phyloP scores from a whole-genome alignment of 768 basidiomycete genomes.

The Fomitopsis pulvina region DNA sequence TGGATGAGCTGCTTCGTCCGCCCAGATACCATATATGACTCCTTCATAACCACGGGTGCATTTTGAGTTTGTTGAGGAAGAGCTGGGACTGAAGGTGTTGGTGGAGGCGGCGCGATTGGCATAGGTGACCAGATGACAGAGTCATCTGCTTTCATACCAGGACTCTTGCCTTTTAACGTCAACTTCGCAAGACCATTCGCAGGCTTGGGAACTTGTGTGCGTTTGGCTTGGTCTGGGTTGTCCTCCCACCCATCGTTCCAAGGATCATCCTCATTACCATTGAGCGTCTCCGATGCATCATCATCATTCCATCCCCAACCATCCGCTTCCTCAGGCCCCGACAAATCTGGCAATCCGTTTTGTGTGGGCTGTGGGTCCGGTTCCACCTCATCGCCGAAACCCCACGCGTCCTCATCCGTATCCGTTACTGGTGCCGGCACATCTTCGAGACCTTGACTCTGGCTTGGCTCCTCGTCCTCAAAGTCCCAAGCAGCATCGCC shows the following conservation, averaged over 20 bases:
- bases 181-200: constrained; percentile 55
- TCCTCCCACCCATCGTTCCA: constrained; percentile 48
- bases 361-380: constrained; percentile 1
- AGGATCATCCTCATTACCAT: constrained; percentile 43
- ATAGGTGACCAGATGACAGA: constrained; percentile 17
- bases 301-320: constrained; percentile 80
- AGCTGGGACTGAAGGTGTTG: constrained; percentile 10
- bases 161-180: constrained; percentile 45
- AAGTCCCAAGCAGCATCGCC: constrained; percentile 39
- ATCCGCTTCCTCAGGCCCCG: constrained; percentile 24
- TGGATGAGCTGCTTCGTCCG: constrained; percentile 47
- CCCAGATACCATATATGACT: constrained; percentile 55
- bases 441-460: constrained; percentile 20
- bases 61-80: constrained; percentile 1
- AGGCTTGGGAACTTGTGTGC: constrained; percentile 32
- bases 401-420: constrained; percentile 29
- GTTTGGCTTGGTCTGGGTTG: constrained; percentile 10
- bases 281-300: constrained; percentile 23
- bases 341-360: constrained; percentile 12
- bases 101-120: constrained; percentile 16
- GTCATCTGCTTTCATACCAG: constrained; percentile 9
- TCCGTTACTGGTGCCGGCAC: no score
- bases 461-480: constrained; percentile 31
- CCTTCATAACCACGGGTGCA: constrained; percentile 27
- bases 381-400: constrained; percentile 28